Evolutionary conservation across 768 basidiomycete genomes (phyloP).

Genomic region (Auriculariales sp.): DNA sequence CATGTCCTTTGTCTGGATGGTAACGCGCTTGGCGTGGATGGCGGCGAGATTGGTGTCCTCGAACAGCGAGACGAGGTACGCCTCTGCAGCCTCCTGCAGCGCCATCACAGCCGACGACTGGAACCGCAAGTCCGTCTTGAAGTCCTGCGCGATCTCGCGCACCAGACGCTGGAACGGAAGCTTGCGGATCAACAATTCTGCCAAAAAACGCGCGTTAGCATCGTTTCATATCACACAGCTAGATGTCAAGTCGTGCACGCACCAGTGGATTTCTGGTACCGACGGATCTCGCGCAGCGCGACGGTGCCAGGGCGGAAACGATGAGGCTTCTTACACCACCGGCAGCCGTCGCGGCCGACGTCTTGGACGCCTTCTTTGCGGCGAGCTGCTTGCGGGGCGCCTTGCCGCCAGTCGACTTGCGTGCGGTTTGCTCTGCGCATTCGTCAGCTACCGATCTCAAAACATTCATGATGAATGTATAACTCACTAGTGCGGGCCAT

Average conservation of each 20-base stretch:
- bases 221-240: too few species aligned
- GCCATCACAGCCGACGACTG: conserved; percentile 58
- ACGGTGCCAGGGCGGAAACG: conserved; percentile 34
- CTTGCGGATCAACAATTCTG: conserved; percentile 37
- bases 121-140: conserved; percentile 65
- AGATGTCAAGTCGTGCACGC: too few species aligned
- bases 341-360: conserved; percentile 23
- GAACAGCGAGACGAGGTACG: conserved; percentile 74
- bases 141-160: conserved; percentile 38
- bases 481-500: too few species aligned
- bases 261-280: conserved; percentile 19
- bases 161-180: conserved; percentile 35
- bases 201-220: conserved; percentile 84
- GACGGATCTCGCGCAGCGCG: conserved; percentile 31
- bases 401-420: conserved; percentile 19
- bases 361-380: too few species aligned
- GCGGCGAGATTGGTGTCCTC: conserved; percentile 86
- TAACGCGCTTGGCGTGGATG: conserved; percentile 82
- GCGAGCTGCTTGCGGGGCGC: too few species aligned
- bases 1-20: too few species aligned
- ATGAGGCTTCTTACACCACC: conserved; percentile 41
- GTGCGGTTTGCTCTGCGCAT: conserved; percentile 22
- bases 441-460: too few species aligned
- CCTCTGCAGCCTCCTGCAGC: conserved; percentile 78
- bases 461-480: too few species aligned